A percentile compares a stretch with the other conserved stretches of the same genome.
These are phyloP conservation scores for Monosporozyma unispora DNA, from an alignment of 805 yeast genomes.

Conservation along the genomic window DNA sequence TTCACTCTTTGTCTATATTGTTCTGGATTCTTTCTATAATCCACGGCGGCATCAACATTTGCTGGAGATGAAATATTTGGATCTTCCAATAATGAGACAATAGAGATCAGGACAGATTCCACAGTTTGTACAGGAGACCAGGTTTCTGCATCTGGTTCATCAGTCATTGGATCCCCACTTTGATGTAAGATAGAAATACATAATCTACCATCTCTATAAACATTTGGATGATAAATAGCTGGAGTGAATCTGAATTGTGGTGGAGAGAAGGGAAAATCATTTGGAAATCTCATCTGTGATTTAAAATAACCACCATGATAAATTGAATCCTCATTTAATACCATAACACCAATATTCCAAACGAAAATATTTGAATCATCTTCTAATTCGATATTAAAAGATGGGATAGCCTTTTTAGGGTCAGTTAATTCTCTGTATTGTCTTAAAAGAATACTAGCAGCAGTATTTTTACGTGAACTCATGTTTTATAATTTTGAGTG, in stretches of 20 bases:
- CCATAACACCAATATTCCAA: slow-evolving; percentile 89
- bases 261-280: slow-evolving; percentile 85
- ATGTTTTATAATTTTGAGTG: slow-evolving; percentile 6
- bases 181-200: slow-evolving; percentile 90
- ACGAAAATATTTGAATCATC: slow-evolving; percentile 50
- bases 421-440: slow-evolving; percentile 90
- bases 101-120: slow-evolving; percentile 81
- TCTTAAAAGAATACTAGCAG: slow-evolving; percentile 81
- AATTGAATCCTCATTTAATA: slow-evolving; percentile 76
- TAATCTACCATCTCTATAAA: slow-evolving; percentile 84
- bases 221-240: slow-evolving; percentile 90
- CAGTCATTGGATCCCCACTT: slow-evolving; percentile 82
- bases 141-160: slow-evolving; percentile 87
- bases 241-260: slow-evolving; percentile 91
- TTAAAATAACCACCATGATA: slow-evolving; percentile 92
- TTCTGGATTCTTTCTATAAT: slow-evolving; percentile 73
- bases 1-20: slow-evolving; percentile 66
- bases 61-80: slow-evolving; percentile 94
- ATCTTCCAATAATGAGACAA: slow-evolving; percentile 83
- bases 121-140: slow-evolving; percentile 94
- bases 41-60: slow-evolving; percentile 90
- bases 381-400: slow-evolving; percentile 59
- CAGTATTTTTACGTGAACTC: slow-evolving; percentile 39
- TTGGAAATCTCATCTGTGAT: slow-evolving; percentile 90
- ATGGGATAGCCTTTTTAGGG: slow-evolving; percentile 72